phyloP scores from a whole-genome alignment of 2,329 filamentous ascomycete species.

The Myriosclerotinia curreyana region DNA sequence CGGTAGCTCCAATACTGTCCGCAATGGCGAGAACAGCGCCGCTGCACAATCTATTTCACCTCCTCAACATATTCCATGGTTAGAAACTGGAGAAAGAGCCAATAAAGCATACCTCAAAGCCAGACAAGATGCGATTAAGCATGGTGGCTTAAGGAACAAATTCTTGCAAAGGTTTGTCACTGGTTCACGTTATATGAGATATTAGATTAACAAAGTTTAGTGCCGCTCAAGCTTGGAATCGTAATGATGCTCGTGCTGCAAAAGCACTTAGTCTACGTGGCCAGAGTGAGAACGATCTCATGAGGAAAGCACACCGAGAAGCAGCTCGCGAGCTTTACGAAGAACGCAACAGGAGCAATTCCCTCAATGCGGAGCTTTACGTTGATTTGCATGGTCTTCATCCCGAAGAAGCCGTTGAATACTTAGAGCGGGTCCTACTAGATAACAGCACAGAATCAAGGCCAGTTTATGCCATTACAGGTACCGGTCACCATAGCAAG shows the following conservation, averaged over 20 bases:
- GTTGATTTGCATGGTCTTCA: conserved; percentile 98
- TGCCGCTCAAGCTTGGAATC: conserved; percentile 97
- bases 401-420: conserved; percentile 93
- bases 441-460: conserved; percentile 72
- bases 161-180: conserved; percentile 79
- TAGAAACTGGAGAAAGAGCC: conserved; percentile 85
- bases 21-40: conserved; percentile 71
- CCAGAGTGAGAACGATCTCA: conserved; percentile 93
- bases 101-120: conserved; percentile 96
- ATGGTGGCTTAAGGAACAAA: conserved; percentile 93
- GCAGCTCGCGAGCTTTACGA: conserved; percentile 90
- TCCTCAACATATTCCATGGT: conserved; percentile 92
- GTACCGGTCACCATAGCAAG: conserved; percentile 95
- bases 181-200: not conserved
- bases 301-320: conserved; percentile 95
- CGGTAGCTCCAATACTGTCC: conserved; percentile 61
- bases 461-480: conserved; percentile 92
- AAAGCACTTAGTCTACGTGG: conserved; percentile 92
- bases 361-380: conserved; percentile 69
- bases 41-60: conserved; percentile 80
- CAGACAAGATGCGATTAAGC: conserved; percentile 92
- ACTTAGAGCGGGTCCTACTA: conserved; percentile 81
- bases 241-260: conserved; percentile 92
- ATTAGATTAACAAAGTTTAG: conserved; percentile 46
- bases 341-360: conserved; percentile 74